These are phyloP conservation scores for Thuidium tamariscinum DNA, from an alignment of 225 moss, liverwort and hornwort genomes.

Conservation along the genomic window DNA sequence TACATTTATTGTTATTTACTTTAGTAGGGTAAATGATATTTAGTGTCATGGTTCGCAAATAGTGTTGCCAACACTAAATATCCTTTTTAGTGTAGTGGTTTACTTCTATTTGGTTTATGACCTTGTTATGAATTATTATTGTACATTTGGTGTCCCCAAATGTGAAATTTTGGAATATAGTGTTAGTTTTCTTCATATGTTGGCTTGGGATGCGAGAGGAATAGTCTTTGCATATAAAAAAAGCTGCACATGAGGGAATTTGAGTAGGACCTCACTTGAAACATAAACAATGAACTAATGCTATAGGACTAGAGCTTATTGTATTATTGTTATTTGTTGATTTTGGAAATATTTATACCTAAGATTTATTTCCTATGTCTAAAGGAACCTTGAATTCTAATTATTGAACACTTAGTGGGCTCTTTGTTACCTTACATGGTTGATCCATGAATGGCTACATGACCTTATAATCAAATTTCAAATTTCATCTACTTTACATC, in stretches of 20 bases:
- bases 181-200: not conserved
- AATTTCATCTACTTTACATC: not conserved
- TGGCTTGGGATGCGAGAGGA: not conserved
- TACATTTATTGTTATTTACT: too few species aligned
- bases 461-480: not conserved
- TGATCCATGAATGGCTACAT: accelerated
- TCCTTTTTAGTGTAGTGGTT: too few species aligned
- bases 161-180: not conserved
- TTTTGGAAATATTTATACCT: accelerated
- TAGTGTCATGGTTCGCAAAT: too few species aligned
- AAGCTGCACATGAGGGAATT: not conserved
- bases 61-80: too few species aligned
- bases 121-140: not conserved
- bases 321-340: not conserved
- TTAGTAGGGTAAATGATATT: too few species aligned
- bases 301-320: not conserved
- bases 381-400: not conserved
- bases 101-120: too few species aligned
- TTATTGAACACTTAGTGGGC: accelerated
- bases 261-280: not conserved
- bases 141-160: not conserved
- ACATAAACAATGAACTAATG: accelerated
- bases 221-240: not conserved
- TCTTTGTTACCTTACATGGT: accelerated
- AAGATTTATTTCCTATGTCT: accelerated